Conservation (phyloP, 176 grass and related monocot species). For the Elymus sibiricus region DNA sequence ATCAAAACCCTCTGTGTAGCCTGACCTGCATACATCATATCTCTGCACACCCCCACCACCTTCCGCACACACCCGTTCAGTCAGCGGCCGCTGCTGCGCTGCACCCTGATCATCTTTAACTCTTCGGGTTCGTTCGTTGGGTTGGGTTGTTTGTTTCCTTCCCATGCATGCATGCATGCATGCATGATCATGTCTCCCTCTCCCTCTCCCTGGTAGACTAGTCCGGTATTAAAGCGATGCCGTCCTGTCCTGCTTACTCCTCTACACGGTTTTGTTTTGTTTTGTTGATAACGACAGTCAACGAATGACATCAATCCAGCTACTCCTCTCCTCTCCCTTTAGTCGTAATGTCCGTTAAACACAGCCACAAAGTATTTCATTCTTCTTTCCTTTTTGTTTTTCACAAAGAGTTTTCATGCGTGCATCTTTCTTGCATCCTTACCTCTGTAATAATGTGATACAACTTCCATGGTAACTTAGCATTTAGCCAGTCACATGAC, state of each 20-base stretch:
- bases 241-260: not conserved
- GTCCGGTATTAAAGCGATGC: not conserved
- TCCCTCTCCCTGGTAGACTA: too few species aligned
- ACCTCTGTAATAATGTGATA: too few species aligned
- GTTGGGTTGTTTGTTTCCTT: not conserved
- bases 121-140: not conserved
- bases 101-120: not conserved
- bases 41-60: not conserved
- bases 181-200: too few species aligned
- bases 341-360: not conserved
- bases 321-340: not conserved
- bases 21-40: not conserved
- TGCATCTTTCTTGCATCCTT: too few species aligned
- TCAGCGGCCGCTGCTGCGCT: not conserved
- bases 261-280: not conserved
- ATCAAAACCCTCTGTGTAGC: not conserved
- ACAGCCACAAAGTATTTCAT: not conserved
- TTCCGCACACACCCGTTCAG: not conserved
- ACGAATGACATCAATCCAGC: conserved; percentile 26
- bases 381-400: not conserved
- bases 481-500: not conserved
- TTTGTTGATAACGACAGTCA: conserved; percentile 26
- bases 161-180: not conserved
- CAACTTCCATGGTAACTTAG: not conserved
- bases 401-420: too few species aligned